These are phyloP conservation scores for Stemphylium vesicarium DNA, from an alignment of 2,329 filamentous ascomycete species.

Conservation along the genomic window DNA sequence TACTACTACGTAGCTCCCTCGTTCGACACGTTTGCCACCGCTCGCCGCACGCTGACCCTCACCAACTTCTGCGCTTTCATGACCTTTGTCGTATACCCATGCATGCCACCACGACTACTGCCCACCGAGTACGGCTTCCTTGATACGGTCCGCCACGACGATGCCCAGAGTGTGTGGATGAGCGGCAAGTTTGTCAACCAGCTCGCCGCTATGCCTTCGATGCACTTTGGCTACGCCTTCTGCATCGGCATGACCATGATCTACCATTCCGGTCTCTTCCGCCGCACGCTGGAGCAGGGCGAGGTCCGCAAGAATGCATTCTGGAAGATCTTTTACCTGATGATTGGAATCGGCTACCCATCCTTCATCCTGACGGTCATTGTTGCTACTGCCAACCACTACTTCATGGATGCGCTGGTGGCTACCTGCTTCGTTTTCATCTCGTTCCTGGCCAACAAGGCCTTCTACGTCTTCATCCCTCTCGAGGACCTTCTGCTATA, in stretches of 20 bases:
- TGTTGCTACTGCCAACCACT: conserved; percentile 68
- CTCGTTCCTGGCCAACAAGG: conserved; percentile 57
- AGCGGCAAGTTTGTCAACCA: conserved; percentile 55
- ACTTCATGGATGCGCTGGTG: conserved; percentile 62
- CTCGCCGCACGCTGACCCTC: conserved; percentile 56
- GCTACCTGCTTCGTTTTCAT: conserved; percentile 57
- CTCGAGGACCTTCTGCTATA: conserved; percentile 59
- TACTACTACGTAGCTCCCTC: conserved; percentile 66
- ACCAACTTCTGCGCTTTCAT: conserved; percentile 62
- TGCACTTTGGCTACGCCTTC: conserved; percentile 64
- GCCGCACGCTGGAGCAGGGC: conserved; percentile 51
- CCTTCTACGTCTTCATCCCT: conserved; percentile 60
- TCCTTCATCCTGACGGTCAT: conserved; percentile 63
- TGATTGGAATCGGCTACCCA: conserved; percentile 60
- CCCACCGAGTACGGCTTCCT: conserved; percentile 54
- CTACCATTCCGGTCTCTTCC: conserved; percentile 59
- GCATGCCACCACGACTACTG: conserved; percentile 60
- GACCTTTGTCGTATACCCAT: conserved; percentile 60
- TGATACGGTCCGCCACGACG: conserved; percentile 56
- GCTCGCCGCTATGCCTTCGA: conserved; percentile 56
- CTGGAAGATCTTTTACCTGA: conserved; percentile 54
- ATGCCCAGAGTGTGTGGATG: conserved; percentile 57
- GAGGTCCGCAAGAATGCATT: conserved; percentile 51
- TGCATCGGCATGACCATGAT: conserved; percentile 60
- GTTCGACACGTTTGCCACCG: conserved; percentile 53